Evolutionary conservation across 108 stramenopile genomes (phyloP).

Genomic region (Hondaea fermentalgiana): DNA sequence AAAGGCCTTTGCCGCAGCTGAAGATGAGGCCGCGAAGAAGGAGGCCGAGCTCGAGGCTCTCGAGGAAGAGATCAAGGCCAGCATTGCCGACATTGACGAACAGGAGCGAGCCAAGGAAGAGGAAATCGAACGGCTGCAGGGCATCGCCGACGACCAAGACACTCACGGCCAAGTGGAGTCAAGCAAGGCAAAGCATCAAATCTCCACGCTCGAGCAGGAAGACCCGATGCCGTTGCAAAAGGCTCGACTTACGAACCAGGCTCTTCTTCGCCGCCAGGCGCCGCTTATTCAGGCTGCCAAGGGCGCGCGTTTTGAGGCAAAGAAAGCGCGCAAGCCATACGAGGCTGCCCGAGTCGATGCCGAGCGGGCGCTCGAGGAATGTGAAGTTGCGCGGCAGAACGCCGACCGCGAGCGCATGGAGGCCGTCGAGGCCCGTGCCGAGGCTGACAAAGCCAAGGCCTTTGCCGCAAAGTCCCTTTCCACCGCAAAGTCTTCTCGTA

Average conservation of each 20-base stretch:
- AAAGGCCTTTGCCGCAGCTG: neutral
- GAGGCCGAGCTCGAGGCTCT: neutral
- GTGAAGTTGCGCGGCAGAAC: neutral
- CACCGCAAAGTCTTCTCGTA: neutral
- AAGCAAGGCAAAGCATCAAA: neutral
- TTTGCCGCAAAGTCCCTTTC: neutral
- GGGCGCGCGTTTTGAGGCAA: neutral
- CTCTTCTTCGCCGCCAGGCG: neutral
- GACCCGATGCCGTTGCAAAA: conserved; percentile 10
- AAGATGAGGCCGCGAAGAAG: neutral
- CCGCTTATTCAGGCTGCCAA: conserved; percentile 1
- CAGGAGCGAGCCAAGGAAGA: conserved; percentile 5
- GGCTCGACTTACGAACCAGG: neutral
- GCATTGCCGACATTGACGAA: neutral
- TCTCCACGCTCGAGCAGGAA: neutral
- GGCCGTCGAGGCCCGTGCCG: neutral
- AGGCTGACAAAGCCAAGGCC: neutral
- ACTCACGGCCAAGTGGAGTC: neutral
- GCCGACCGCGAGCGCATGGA: neutral
- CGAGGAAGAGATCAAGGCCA: neutral
- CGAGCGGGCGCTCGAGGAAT: neutral
- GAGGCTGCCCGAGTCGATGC: neutral
- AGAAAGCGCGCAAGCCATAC: neutral
- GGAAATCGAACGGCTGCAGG: neutral
- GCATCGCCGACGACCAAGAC: neutral